Percentiles rank a stretch among this genome's conserved stretches.
Evolutionary conservation across 805 yeast genomes (phyloP).

Genomic region (Myxozyma kluyveri): DNA sequence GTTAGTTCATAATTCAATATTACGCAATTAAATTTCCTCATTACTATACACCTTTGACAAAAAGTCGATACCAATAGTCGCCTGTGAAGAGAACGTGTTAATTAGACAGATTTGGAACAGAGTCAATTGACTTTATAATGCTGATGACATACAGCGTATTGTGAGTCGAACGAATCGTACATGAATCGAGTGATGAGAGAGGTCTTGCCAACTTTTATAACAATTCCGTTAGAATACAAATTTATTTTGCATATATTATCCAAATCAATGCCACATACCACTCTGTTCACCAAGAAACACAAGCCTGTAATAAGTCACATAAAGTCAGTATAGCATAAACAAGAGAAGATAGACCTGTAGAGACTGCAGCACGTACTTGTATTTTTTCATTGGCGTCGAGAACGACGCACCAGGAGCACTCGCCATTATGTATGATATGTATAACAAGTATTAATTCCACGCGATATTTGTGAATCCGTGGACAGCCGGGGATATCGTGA

Average conservation of each 20-base stretch:
- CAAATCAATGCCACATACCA: slow-evolving; percentile 43
- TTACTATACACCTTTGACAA: slow-evolving; percentile 57
- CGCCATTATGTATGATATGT: too few species aligned
- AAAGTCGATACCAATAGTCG: slow-evolving; percentile 96
- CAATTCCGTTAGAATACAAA: too few species aligned
- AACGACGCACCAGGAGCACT: slow-evolving; percentile 1
- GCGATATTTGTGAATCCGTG: too few species aligned
- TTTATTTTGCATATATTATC: too few species aligned
- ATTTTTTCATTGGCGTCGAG: slow-evolving; percentile 38
- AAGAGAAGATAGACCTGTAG: too few species aligned
- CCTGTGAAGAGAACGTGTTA: too few species aligned
- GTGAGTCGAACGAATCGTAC: slow-evolving; percentile 96
- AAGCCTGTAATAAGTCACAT: slow-evolving; percentile 62
- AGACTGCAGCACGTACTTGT: slow-evolving; percentile 39
- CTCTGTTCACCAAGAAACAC: slow-evolving; percentile 97
- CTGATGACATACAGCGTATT: slow-evolving; percentile 54
- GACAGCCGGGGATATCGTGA: too few species aligned
- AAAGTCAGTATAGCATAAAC: too few species aligned
- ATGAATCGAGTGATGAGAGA: slow-evolving; percentile 94
- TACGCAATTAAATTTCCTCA: not conserved
- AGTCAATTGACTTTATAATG: too few species aligned
- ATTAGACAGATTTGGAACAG: too few species aligned
- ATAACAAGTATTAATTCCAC: too few species aligned
- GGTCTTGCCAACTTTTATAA: slow-evolving; percentile 89
- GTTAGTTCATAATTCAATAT: not conserved